Percentiles rank a stretch among this genome's conserved stretches.
Evolutionary conservation across 371 early-diverging fungal species (phyloP).

Genomic region (Haplosporangium sp.): DNA sequence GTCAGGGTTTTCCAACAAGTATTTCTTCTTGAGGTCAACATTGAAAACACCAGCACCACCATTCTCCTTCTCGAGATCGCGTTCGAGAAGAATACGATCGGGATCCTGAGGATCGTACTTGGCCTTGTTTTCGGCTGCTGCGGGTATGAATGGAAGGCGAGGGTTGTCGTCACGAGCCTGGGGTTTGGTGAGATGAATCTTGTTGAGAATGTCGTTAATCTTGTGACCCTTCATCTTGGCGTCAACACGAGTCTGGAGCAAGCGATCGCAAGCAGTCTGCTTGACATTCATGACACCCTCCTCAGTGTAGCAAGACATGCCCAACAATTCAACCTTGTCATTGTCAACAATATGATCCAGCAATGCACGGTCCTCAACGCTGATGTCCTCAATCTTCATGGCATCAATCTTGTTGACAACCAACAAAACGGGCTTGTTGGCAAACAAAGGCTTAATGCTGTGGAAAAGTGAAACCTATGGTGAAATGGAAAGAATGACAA

Average conservation of each 20-base stretch:
- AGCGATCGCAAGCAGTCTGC: slow-evolving; percentile 93
- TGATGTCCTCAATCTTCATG: slow-evolving; percentile 84
- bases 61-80: slow-evolving; percentile 88
- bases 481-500: not conserved
- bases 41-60: slow-evolving; percentile 98
- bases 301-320: slow-evolving; percentile 93
- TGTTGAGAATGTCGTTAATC: slow-evolving; percentile 93
- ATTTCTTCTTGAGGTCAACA: slow-evolving; percentile 92
- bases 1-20: slow-evolving; percentile 86
- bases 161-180: slow-evolving; percentile 84
- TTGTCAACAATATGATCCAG: slow-evolving; percentile 80
- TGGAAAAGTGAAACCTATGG: slow-evolving; percentile 86
- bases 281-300: slow-evolving; percentile 97
- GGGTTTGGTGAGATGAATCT: slow-evolving; percentile 94
- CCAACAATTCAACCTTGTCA: slow-evolving; percentile 81
- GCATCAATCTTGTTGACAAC: slow-evolving; percentile 99
- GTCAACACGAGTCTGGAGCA: slow-evolving; percentile 94
- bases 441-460: slow-evolving; percentile 98
- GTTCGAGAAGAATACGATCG: slow-evolving; percentile 85
- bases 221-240: slow-evolving; percentile 93
- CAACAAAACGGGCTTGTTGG: slow-evolving; percentile 97
- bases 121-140: slow-evolving; percentile 70
- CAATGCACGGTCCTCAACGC: slow-evolving; percentile 77
- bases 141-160: slow-evolving; percentile 92
- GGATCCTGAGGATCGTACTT: slow-evolving; percentile 89